A percentile compares a stretch with the other conserved stretches of the same genome.
These are phyloP conservation scores for Parasitella parasitica DNA, from an alignment of 371 early-diverging fungal genomes.

Conservation along the genomic window DNA sequence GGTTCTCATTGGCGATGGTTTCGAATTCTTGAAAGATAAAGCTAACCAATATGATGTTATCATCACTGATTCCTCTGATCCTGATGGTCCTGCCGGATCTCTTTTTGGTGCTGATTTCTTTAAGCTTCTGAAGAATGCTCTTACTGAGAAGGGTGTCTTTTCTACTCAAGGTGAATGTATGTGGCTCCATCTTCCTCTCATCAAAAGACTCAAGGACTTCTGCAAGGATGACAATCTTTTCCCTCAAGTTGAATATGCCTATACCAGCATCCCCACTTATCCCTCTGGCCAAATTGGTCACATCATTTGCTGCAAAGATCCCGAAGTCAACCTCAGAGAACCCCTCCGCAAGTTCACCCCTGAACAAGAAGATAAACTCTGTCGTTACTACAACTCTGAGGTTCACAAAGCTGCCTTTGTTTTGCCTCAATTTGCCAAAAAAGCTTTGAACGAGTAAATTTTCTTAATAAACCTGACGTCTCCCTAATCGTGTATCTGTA, in stretches of 20 bases:
- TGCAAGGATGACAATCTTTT: conserved; percentile 79
- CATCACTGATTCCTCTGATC: conserved; percentile 98
- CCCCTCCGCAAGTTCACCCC: conserved; percentile 79
- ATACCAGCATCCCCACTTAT: conserved; percentile 94
- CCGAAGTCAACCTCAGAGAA: conserved; percentile 64
- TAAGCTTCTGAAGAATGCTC: conserved; percentile 87
- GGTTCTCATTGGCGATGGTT: conserved; percentile 93
- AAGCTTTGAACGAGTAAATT: conserved; percentile 34
- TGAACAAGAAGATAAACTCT: conserved; percentile 79
- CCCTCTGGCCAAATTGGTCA: conserved; percentile 97
- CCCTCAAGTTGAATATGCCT: conserved; percentile 91
- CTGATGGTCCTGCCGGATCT: conserved; percentile 95
- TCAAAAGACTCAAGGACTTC: conserved; percentile 82
- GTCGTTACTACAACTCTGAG: conserved; percentile 91
- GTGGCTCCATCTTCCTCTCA: conserved; percentile 93
- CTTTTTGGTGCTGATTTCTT: conserved; percentile 91
- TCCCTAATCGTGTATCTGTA: neutral
- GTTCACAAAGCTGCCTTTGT: conserved; percentile 92
- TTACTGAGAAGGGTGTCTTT: conserved; percentile 89
- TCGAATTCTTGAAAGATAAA: conserved; percentile 88
- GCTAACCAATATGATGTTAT: conserved; percentile 90
- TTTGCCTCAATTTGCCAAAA: conserved; percentile 87
- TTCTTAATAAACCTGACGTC: neutral
- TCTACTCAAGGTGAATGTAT: conserved; percentile 97
- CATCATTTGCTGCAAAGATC: conserved; percentile 86